Evolutionary conservation across 768 basidiomycete genomes (phyloP).

Genomic region (Mycena belliarum): DNA sequence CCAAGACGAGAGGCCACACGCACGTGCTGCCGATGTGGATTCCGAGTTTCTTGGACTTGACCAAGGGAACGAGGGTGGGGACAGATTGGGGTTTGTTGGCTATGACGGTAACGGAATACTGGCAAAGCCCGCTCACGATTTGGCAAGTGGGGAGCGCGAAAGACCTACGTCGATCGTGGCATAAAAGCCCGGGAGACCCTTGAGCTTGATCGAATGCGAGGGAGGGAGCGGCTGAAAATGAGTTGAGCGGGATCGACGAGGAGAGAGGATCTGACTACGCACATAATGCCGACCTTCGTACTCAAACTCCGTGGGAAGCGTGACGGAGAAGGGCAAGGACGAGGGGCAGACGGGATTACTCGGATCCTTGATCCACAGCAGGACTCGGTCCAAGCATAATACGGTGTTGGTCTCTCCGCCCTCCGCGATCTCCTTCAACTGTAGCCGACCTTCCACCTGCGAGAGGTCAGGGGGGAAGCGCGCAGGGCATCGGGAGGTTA

Average conservation of each 20-base stretch:
- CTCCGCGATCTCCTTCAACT: constrained; percentile 63
- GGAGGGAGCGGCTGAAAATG: constrained; percentile 63
- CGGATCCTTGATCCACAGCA: constrained; percentile 60
- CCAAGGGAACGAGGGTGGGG: constrained; percentile 38
- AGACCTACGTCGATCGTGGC: constrained; percentile 55
- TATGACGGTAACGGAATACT: constrained; percentile 60
- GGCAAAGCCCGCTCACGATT: background rate
- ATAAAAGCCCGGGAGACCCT: constrained; percentile 71
- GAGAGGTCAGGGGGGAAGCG: constrained; percentile 7
- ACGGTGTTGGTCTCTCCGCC: constrained; percentile 57
- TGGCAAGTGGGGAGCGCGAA: background rate
- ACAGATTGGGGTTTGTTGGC: constrained; percentile 48
- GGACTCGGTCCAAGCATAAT: constrained; percentile 50
- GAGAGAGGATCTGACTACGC: constrained; percentile 26
- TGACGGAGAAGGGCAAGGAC: constrained; percentile 53
- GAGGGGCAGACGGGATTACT: constrained; percentile 49
- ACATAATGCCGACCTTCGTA: constrained; percentile 63
- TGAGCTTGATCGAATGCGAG: constrained; percentile 64
- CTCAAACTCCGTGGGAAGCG: constrained; percentile 59
- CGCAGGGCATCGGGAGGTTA: constrained; percentile 24
- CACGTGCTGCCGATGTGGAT: constrained; percentile 56
- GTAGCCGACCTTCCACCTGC: constrained; percentile 63
- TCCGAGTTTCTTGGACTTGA: constrained; percentile 56
- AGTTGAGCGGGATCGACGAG: background rate
- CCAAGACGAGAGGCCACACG: constrained; percentile 23